These are phyloP conservation scores for Umbelopsis vinacea DNA, from an alignment of 192 early-diverging fungal species.

Conservation along the genomic window DNA sequence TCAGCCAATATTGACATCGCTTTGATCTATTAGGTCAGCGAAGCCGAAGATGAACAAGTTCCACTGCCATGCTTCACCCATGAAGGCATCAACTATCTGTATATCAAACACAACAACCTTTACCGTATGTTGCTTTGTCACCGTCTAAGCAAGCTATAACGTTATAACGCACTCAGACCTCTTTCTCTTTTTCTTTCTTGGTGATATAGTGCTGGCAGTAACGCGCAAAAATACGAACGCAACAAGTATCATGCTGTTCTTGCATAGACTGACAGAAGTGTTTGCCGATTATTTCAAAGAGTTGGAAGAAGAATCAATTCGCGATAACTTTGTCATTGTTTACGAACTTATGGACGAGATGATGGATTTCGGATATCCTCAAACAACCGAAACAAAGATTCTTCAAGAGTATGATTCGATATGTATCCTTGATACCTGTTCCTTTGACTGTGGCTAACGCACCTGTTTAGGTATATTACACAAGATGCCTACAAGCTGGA, in stretches of 20 bases:
- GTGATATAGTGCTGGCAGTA: constrained; percentile 80
- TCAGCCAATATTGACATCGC: background rate
- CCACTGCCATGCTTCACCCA: constrained; percentile 91
- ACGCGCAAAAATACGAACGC: constrained; percentile 98
- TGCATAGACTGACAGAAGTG: constrained; percentile 92
- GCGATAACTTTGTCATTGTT: constrained; percentile 91
- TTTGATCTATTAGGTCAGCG: constrained; percentile 49
- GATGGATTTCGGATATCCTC: constrained; percentile 92
- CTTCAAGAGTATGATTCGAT: constrained; percentile 64
- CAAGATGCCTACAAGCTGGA: constrained; percentile 97
- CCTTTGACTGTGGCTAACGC: background rate
- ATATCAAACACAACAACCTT: constrained; percentile 94
- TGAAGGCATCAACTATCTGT: constrained; percentile 94
- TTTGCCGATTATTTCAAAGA: constrained; percentile 94
- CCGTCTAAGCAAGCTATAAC: background rate
- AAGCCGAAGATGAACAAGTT: constrained; percentile 92
- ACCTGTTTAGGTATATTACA: constrained; percentile 79
- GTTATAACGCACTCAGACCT: background rate
- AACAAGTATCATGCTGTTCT: constrained; percentile 91
- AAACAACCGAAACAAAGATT: constrained; percentile 89
- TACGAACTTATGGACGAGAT: constrained; percentile 91
- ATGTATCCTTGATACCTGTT: background rate
- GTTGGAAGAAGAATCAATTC: constrained; percentile 87
- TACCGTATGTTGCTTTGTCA: constrained; percentile 69
- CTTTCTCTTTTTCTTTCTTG: background rate